Evolutionary conservation across 2,329 filamentous ascomycete species (phyloP), one percentile per base, ranked within the genome.

Genomic region (Akanthomyces dipterigenus): DNA sequence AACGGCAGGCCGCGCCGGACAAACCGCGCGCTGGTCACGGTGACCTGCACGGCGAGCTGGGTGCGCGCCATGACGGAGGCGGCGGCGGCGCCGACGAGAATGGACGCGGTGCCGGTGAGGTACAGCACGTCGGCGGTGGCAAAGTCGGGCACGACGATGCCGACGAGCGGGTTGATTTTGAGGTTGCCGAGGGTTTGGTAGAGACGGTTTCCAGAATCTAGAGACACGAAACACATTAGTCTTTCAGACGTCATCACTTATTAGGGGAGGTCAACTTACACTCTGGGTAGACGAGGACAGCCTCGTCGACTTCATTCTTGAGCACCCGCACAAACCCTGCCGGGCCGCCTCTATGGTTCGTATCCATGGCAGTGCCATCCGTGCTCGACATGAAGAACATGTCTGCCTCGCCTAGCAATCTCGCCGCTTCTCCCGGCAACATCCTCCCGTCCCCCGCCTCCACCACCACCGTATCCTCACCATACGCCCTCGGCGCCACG

Each of bases 171-270:
- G 36, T 87, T 88, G 8, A 81, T 74, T 43, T 82, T 77, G 16
- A 96, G 76, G 69, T 96, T 96, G 1, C 91, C 91, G 0, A 96
- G 80, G 0, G 88, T 90, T 71, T 96, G 91, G 67, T 96, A 96
- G 0, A 95, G 76, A 18, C 90, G 79, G 71, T 96, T 96, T 8
- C 91, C 91, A 0, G 88, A 92, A 71, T 89, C 75, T 77, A 20
- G 38, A 18, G 6, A 9, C 14, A 46, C 3, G 28, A n/a, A 20
- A 6, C 6, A 43, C 8, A 56, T 70, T 61, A 69, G 65, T 34
- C 50, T 55, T 36, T 38, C 14, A 4, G 5, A 38, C 14, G 36
- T 38, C 16, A 5, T 16, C 14, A 43, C 6, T 34, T 59, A 9
- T 4, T 31, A 40, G 48, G 12, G 5, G 5, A 42, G 18, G 18